Evolutionary conservation across 2,329 filamentous ascomycete genomes (phyloP), one percentile per base, ranked within the genome.

Genomic region (Fusarium cicatricum): DNA sequence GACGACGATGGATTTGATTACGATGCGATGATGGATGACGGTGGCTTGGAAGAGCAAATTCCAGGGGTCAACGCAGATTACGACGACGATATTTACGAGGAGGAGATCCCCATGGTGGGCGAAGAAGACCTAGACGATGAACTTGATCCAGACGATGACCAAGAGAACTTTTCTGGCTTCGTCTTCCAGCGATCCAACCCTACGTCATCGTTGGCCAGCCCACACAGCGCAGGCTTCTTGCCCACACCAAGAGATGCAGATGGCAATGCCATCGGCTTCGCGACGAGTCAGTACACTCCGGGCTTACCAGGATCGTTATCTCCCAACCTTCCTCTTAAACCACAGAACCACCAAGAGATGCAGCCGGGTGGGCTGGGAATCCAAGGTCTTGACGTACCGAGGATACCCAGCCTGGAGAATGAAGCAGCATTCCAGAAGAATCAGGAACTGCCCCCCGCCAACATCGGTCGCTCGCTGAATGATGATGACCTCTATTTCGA

Each of bases 401-500:
- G 47, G 16, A 38, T 60, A 16, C 43, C 55, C 15, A 52, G 49
- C 15, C 42, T 56, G 11, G 58, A 66, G 33, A 63, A 67, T 52
- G 57, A 67, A 40, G 55, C 53, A 15, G 53, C 58, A 47, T 64
- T 61, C 50, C 63, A 64, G 38, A 61, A 67, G 10, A 64, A 58
- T 42, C 63, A 58, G 47, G 62, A 63, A 29, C 33, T 66, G 16
- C 48, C 52, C 2, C 55, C 59, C 14, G 36, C 56, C 14, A 43
- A 48, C n/a, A 41, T 55, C 10, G 42, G 58, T 2, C 52, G 49
- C 19, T 33, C 48, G n/a, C 23, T 50, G 3, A 62, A 52, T 3
- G 81, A 85, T 29, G 86, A 89, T 62, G 88, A 91, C 60, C 75
- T 90, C 26, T 91, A 90, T 70, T 91, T 88, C 67, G 86, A 90